Evolutionary conservation across 78 protist genomes (phyloP).

Genomic region (Speleostelium caveatum): DNA sequence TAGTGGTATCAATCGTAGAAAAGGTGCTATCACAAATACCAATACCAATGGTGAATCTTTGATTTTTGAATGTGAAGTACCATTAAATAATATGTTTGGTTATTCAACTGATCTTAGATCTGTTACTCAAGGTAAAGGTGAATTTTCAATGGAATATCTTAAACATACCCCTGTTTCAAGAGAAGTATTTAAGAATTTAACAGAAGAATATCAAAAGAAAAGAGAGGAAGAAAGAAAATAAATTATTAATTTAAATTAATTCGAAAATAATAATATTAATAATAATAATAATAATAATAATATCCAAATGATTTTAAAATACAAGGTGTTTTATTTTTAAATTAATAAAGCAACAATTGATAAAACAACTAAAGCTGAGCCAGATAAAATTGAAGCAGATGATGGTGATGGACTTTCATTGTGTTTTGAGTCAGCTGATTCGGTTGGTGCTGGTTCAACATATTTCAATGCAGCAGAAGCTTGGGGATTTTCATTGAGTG

Average conservation of each 20-base stretch:
- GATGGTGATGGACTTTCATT: no score
- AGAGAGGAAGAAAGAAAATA: conserved; percentile 53
- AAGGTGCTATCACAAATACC: conserved; percentile 82
- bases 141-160: conserved; percentile 79
- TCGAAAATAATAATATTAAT: no score
- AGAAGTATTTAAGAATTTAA: conserved; percentile 27
- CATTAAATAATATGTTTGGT: conserved; percentile 96
- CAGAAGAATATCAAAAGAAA: conserved; percentile 67
- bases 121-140: conserved; percentile 91
- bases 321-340: no score
- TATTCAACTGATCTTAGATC: conserved; percentile 94
- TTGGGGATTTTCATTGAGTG: no score
- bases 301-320: no score
- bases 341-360: no score
- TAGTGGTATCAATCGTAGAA: conserved; percentile 81
- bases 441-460: not conserved
- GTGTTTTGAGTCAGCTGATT: no score
- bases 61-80: conserved; percentile 87
- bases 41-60: conserved; percentile 37
- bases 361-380: no score
- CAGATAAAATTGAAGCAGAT: no score
- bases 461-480: not conserved
- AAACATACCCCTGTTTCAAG: conserved; percentile 60
- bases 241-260: not conserved
- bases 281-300: no score